Percentiles rank a stretch among this genome's conserved stretches.
These are phyloP conservation scores for Drechslerella stenobrocha DNA, from an alignment of 2,329 filamentous ascomycete genomes.

Conservation along the genomic window DNA sequence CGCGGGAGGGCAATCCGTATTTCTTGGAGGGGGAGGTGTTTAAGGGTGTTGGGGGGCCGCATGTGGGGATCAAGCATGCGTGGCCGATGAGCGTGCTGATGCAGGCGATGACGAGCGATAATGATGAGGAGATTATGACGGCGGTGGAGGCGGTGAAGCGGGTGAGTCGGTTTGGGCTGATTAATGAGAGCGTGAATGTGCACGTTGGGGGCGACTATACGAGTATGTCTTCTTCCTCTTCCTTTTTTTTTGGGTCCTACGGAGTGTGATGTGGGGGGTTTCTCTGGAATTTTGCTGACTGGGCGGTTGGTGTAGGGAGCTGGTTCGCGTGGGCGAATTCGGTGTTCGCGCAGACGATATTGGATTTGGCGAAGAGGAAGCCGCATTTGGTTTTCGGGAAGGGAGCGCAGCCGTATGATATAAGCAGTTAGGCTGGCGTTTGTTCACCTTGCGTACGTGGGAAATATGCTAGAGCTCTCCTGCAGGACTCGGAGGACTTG, in stretches of 20 bases:
- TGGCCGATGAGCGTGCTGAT: constrained; percentile 97
- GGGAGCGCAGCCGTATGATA: constrained; percentile 64
- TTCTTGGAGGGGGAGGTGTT: constrained; percentile 77
- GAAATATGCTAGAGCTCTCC: too few species aligned
- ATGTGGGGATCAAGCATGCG: constrained; percentile 81
- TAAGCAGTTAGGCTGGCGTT: constrained; percentile 51
- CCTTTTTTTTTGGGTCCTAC: too few species aligned
- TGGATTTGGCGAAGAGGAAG: constrained; percentile 85
- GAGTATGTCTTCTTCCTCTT: constrained; percentile 59
- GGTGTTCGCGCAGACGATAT: constrained; percentile 87
- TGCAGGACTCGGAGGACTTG: too few species aligned
- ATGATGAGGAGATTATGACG: constrained; percentile 77
- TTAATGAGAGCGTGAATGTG: constrained; percentile 92
- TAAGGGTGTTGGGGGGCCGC: constrained; percentile 79
- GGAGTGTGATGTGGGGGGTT: too few species aligned
- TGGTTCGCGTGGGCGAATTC: constrained; percentile 99
- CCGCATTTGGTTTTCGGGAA: constrained; percentile 81
- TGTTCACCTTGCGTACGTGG: too few species aligned
- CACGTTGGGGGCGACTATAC: constrained; percentile 72
- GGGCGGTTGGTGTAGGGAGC: constrained; percentile 61
- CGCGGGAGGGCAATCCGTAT: constrained; percentile 80
- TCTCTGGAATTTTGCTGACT: background rate
- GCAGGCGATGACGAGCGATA: constrained; percentile 83
- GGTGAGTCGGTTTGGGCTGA: constrained; percentile 73
- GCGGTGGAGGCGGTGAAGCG: constrained; percentile 74